Percentiles rank a stretch among this genome's conserved stretches.
These are phyloP conservation scores for Pichia cactophila DNA, from an alignment of 1,139 yeast species.

Conservation along the genomic window DNA sequence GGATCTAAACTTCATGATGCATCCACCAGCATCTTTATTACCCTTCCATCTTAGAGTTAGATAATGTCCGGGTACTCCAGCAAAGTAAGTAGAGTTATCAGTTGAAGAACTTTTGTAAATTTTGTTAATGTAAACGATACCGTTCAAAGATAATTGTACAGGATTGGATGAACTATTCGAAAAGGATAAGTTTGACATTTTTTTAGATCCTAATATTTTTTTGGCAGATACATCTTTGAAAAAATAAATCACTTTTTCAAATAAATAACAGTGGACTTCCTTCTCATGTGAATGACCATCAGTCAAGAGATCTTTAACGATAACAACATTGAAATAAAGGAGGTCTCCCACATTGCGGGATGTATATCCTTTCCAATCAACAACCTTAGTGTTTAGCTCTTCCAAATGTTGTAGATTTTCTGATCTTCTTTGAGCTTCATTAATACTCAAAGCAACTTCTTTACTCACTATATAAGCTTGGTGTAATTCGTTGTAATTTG, in stretches of 20 bases:
- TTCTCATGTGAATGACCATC: constrained; percentile 61
- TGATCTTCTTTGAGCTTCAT: constrained; percentile 89
- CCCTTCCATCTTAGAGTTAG: constrained; percentile 75
- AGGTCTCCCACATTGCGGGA: constrained; percentile 79
- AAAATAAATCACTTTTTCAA: constrained; percentile 79
- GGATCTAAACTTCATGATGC: constrained; percentile 58
- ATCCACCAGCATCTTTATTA: constrained; percentile 67
- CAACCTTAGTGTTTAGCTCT: constrained; percentile 63
- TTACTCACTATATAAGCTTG: constrained; percentile 63
- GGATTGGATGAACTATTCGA: constrained; percentile 8
- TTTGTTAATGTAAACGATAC: constrained; percentile 26
- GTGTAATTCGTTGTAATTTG: constrained; percentile 60
- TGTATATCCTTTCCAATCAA: constrained; percentile 93
- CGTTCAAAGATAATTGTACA: constrained; percentile 22
- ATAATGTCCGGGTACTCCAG: constrained; percentile 37
- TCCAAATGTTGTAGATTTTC: constrained; percentile 73
- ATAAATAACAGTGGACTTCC: constrained; percentile 83
- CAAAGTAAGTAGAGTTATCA: constrained; percentile 28
- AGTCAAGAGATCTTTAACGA: constrained; percentile 48
- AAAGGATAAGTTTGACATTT: constrained; percentile 33
- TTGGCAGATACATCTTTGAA: constrained; percentile 33
- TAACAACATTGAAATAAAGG: constrained; percentile 67
- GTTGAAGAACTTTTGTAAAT: constrained; percentile 21
- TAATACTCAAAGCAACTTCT: constrained; percentile 76
- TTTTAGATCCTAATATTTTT: constrained; percentile 32